Evolutionary conservation across 2,329 filamentous ascomycete species (phyloP).

Genomic region (Nectriaceae sp.): DNA sequence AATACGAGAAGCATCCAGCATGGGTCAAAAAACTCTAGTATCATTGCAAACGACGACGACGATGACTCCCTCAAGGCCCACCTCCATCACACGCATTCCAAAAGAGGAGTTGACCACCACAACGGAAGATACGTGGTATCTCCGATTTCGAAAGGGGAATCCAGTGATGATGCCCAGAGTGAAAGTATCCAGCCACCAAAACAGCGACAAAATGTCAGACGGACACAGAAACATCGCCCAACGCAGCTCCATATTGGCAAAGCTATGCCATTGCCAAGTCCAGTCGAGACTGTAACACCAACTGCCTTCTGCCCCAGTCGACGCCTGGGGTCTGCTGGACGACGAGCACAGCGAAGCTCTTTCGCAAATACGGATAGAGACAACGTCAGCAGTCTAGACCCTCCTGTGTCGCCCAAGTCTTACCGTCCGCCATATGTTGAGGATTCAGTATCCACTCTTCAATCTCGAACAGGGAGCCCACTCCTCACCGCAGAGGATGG

Average conservation of each 20-base stretch:
- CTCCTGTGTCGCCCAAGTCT: constrained; percentile 3
- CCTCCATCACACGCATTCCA: background rate
- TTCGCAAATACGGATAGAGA: constrained; percentile 20
- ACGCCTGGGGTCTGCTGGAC: constrained; percentile 26
- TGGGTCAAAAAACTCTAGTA: background rate
- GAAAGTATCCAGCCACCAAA: too few relatives aligned
- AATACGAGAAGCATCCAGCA: too few relatives aligned
- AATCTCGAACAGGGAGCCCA: constrained; percentile 3
- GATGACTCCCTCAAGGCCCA: constrained; percentile 4
- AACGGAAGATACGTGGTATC: background rate
- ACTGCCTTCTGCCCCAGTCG: constrained; percentile 24
- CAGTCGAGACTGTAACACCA: constrained; percentile 6
- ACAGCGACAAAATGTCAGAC: background rate
- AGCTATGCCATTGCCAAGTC: background rate
- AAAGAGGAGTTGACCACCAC: background rate
- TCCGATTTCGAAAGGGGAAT: too few relatives aligned
- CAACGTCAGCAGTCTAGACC: background rate
- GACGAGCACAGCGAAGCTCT: constrained; percentile 29
- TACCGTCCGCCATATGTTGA: constrained; percentile 32
- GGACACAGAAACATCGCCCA: background rate
- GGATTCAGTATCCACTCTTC: constrained; percentile 18
- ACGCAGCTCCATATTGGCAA: background rate
- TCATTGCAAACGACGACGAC: background rate
- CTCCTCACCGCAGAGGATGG: background rate
- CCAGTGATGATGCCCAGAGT: too few relatives aligned